phyloP scores from a whole-genome alignment of 768 basidiomycete species.

The Steccherinum ochraceum region DNA sequence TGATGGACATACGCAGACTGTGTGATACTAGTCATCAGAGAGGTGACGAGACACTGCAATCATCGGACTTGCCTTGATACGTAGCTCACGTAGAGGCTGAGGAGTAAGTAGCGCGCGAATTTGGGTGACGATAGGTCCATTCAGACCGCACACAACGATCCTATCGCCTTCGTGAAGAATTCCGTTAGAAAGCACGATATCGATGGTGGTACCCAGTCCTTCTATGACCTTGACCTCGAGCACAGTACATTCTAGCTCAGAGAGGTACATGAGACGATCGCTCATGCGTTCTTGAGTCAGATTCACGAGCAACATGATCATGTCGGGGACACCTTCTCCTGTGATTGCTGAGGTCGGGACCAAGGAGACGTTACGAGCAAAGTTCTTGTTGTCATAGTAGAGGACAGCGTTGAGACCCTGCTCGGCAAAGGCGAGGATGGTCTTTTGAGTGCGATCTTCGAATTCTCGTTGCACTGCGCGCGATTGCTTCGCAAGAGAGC shows the following conservation, averaged over 20 bases:
- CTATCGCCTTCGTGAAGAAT: conserved; percentile 86
- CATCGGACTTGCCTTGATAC: conserved; percentile 71
- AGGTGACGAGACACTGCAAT: neutral
- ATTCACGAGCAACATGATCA: conserved; percentile 98
- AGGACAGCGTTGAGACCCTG: conserved; percentile 92
- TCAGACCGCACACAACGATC: conserved; percentile 94
- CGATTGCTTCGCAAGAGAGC: conserved; percentile 80
- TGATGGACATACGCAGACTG: conserved; percentile 96
- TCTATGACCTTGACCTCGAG: conserved; percentile 99
- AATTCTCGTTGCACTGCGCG: conserved; percentile 84
- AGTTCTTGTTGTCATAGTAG: conserved; percentile 97
- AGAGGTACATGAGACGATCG: conserved; percentile 95
- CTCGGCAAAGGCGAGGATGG: conserved; percentile 92
- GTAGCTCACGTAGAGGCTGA: conserved; percentile 91
- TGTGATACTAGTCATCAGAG: conserved; percentile 5
- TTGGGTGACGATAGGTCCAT: conserved; percentile 95
- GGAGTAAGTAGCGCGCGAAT: conserved; percentile 92
- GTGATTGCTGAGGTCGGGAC: conserved; percentile 98
- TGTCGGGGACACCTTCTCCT: conserved; percentile 97
- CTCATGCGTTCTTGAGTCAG: conserved; percentile 98
- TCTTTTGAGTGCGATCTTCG: conserved; percentile 79
- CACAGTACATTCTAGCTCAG: conserved; percentile 95
- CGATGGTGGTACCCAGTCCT: conserved; percentile 95
- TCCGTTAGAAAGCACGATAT: conserved; percentile 94
- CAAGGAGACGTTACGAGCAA: conserved; percentile 89